Evolutionary conservation across 1,139 yeast genomes (phyloP).

Genomic region (Kodamaea sp.): DNA sequence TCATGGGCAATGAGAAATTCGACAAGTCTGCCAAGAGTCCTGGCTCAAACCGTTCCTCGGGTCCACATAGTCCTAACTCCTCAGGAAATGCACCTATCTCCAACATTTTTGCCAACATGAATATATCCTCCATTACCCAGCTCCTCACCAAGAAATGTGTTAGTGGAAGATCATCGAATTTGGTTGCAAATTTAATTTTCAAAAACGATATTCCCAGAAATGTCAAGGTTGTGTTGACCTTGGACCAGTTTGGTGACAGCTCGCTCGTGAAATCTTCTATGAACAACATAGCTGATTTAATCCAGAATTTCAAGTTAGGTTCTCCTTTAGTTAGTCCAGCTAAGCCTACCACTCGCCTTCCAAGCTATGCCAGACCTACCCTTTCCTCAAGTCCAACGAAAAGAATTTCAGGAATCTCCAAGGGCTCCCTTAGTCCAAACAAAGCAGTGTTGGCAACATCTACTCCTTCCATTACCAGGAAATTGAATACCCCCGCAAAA

Average conservation of each 20-base stretch:
- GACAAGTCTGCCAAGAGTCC: constrained; percentile 12
- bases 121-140: constrained; percentile 32
- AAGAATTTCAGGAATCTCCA: background rate
- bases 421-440: background rate
- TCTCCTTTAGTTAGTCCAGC: constrained; percentile 10
- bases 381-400: constrained; percentile 21
- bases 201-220: constrained; percentile 17
- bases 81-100: constrained; percentile 5
- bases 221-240: constrained; percentile 29
- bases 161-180: constrained; percentile 25
- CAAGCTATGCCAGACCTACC: constrained; percentile 37
- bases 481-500: constrained; percentile 12
- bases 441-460: constrained; percentile 5
- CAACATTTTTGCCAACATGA: constrained; percentile 30
- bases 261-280: constrained; percentile 29
- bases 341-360: constrained; percentile 12
- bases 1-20: constrained; percentile 35
- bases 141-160: constrained; percentile 17
- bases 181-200: constrained; percentile 32
- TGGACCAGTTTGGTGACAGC: constrained; percentile 31
- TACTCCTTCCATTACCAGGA: constrained; percentile 7
- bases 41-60: constrained; percentile 1
- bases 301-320: constrained; percentile 21
- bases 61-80: constrained; percentile 1
- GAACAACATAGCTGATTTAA: constrained; percentile 26